A percentile compares a stretch with the other conserved stretches of the same genome.
phyloP scores from a whole-genome alignment of 352 stramenopile species.

The Phytophthora agathidicida region DNA sequence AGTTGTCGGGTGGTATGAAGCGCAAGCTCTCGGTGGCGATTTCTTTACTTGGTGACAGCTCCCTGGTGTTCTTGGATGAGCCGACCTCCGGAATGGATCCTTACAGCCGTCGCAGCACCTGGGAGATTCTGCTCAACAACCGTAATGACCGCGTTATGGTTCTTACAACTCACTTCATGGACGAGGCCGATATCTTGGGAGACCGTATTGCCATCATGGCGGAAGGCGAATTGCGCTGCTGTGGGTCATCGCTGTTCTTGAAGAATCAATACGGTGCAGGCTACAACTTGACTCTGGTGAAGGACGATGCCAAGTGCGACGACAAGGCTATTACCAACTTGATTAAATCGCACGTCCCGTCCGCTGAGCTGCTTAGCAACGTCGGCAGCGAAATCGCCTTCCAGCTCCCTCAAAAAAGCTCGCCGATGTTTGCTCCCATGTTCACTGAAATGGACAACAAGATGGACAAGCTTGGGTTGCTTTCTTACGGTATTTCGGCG shows the following conservation, averaged over 20 bases:
- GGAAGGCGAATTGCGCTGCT: conserved; percentile 62
- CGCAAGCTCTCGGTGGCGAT: conserved; percentile 88
- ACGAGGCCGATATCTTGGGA: conserved; percentile 80
- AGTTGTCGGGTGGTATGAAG: conserved; percentile 87
- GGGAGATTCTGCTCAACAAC: conserved; percentile 68
- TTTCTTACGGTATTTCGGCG: conserved; percentile 71
- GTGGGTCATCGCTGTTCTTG: conserved; percentile 71
- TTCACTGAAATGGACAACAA: conserved; percentile 56
- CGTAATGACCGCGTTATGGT: conserved; percentile 66
- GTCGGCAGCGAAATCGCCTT: conserved; percentile 67
- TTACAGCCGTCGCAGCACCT: conserved; percentile 92
- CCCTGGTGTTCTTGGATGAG: conserved; percentile 85
- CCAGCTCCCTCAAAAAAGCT: conserved; percentile 51
- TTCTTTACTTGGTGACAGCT: conserved; percentile 85
- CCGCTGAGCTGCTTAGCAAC: conserved; percentile 52
- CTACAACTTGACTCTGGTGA: conserved; percentile 66
- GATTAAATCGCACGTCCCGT: conserved; percentile 28
- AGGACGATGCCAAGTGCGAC: conserved; percentile 33
- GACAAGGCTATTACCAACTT: conserved; percentile 29
- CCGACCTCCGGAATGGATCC: conserved; percentile 95
- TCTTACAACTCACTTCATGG: conserved; percentile 95
- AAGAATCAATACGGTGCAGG: conserved; percentile 66
- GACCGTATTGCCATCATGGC: conserved; percentile 84
- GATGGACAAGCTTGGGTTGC: conserved; percentile 31
- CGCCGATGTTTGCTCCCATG: conserved; percentile 47